These are phyloP conservation scores for Beauveria australis DNA, from an alignment of 2,329 filamentous ascomycete species.

Conservation along the genomic window DNA sequence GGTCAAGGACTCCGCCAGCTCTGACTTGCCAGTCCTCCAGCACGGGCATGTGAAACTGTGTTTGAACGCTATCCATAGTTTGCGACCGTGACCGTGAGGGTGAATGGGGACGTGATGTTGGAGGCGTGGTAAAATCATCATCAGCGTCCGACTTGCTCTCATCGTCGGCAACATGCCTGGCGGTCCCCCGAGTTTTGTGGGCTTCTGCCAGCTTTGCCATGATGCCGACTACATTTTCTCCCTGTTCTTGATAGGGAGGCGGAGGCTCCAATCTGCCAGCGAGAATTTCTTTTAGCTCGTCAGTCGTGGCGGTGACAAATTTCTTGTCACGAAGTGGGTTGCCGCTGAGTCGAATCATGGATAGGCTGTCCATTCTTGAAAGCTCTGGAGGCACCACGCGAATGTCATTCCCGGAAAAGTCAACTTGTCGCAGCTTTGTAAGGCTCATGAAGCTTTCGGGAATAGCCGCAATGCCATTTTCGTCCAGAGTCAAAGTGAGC, in stretches of 20 bases:
- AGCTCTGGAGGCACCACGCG: conserved; percentile 67
- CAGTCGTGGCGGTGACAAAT: conserved; percentile 69
- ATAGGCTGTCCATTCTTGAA: conserved; percentile 68
- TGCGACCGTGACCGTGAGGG: conserved; percentile 40
- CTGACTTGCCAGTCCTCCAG: conserved; percentile 47
- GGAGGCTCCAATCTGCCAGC: conserved; percentile 56
- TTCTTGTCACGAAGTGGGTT: conserved; percentile 88
- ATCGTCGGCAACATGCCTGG: conserved; percentile 23
- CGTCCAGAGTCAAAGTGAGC: conserved; percentile 65
- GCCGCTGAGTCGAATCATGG: conserved; percentile 69
- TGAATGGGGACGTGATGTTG: conserved; percentile 44
- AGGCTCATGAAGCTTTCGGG: conserved; percentile 67
- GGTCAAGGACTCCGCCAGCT: conserved; percentile 57
- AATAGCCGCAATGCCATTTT: conserved; percentile 71
- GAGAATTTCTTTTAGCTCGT: conserved; percentile 71
- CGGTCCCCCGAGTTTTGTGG: conserved; percentile 13
- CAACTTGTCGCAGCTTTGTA: conserved; percentile 61
- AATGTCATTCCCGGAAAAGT: conserved; percentile 82
- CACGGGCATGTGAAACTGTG: conserved; percentile 37
- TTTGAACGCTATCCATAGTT: conserved; percentile 35
- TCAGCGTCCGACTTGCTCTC: conserved; percentile 44
- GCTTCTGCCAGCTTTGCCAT: conserved; percentile 26
- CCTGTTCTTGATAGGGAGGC: conserved; percentile 30
- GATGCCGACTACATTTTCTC: conserved; percentile 16
- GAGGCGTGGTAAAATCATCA: conserved; percentile 48